Percentiles rank a stretch among this genome's conserved stretches.
These are phyloP conservation scores for Myxozyma lipomycoides DNA, from an alignment of 805 yeast species.

Conservation along the genomic window DNA sequence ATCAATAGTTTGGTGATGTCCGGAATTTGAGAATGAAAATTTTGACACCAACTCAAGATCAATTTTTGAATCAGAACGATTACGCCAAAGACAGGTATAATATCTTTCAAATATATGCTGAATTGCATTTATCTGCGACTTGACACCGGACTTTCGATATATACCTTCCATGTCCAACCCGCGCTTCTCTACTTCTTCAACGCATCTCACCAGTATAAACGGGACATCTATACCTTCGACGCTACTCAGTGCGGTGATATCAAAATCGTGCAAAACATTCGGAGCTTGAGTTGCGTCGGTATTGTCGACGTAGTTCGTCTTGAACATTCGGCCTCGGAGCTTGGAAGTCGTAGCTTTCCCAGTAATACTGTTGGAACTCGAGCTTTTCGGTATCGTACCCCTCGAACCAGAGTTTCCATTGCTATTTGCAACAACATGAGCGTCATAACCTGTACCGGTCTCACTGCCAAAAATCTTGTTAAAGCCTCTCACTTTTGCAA, in stretches of 20 bases:
- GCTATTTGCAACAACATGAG: not conserved
- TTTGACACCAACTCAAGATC: not conserved
- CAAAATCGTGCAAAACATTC: constrained; percentile 38
- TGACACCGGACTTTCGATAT: constrained; percentile 84
- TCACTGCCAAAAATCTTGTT: constrained; percentile 36
- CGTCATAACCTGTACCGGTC: not conserved
- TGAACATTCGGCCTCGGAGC: constrained; percentile 14
- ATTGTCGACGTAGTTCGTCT: not conserved
- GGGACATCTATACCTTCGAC: constrained; percentile 67
- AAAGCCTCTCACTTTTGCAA: constrained; percentile 34
- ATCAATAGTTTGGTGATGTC: not conserved
- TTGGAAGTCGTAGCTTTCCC: not conserved
- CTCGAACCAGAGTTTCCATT: constrained; percentile 1
- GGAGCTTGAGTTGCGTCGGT: not conserved
- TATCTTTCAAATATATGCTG: constrained; percentile 39
- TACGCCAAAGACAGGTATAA: not conserved
- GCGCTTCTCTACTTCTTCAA: constrained; percentile 69
- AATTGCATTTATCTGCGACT: constrained; percentile 55
- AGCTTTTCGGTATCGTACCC: constrained; percentile 20
- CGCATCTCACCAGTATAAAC: constrained; percentile 62
- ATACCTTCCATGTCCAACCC: constrained; percentile 82
- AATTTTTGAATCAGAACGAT: not conserved
- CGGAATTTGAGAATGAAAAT: not conserved
- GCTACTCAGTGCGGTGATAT: constrained; percentile 59
- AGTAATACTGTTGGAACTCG: constrained; percentile 28